Percentiles rank a stretch among this genome's conserved stretches.
Conservation (phyloP, 352 stramenopile species). For the Globisporangium solare region DNA sequence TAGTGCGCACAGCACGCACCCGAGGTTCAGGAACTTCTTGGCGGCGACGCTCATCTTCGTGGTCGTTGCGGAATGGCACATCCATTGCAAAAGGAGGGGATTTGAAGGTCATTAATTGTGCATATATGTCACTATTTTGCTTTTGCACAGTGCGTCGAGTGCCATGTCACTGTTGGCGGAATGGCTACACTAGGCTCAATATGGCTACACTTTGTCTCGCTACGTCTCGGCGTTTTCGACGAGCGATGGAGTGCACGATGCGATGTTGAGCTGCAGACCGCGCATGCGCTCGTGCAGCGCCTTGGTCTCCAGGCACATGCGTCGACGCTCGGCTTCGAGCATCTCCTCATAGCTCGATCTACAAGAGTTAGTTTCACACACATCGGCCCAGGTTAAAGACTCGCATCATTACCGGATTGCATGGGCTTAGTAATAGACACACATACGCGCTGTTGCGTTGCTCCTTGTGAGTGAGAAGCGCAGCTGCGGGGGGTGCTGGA, state of each 20-base stretch:
- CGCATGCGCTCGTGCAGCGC: conserved; percentile 53
- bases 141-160: too few species aligned
- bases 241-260: too few species aligned
- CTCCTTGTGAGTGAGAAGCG: background rate
- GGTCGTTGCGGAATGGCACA: too few species aligned
- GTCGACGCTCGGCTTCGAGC: conserved; percentile 32
- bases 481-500: background rate
- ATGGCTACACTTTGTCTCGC: too few species aligned
- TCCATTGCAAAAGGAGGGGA: too few species aligned
- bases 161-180: too few species aligned
- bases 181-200: too few species aligned
- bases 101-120: too few species aligned
- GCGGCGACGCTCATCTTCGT: conserved; percentile 13
- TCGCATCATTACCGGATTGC: background rate
- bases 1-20: conserved; percentile 16
- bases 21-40: conserved; percentile 53
- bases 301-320: conserved; percentile 46
- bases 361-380: too few species aligned
- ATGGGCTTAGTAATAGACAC: background rate
- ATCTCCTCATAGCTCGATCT: conserved; percentile 38
- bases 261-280: background rate
- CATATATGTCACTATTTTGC: too few species aligned
- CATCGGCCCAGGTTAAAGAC: too few species aligned
- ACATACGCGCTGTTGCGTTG: conserved; percentile 9
- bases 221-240: too few species aligned